Conservation (phyloP, 768 basidiomycete species). For the Tricholoma flavovirens region DNA sequence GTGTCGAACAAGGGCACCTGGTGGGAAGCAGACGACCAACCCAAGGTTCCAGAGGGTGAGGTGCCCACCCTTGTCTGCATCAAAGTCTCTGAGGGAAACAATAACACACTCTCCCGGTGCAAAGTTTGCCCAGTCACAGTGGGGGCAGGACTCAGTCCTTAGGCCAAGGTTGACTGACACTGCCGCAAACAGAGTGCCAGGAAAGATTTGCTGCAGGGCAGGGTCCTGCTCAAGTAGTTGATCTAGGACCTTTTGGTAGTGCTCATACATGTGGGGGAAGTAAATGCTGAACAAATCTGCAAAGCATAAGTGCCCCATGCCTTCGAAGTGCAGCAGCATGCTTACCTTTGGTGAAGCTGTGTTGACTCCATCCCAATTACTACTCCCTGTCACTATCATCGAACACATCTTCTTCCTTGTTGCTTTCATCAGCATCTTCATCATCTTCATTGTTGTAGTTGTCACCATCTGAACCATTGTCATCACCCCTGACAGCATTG, state of each 20-base stretch:
- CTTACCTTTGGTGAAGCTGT: not conserved
- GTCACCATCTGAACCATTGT: too few species aligned
- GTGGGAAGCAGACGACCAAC: not conserved
- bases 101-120: not conserved
- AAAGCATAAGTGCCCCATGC: not conserved
- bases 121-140: not conserved
- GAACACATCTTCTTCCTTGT: too few species aligned
- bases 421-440: too few species aligned
- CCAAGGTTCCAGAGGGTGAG: not conserved
- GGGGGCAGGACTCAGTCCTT: not conserved
- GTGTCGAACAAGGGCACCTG: not conserved
- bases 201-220: not conserved
- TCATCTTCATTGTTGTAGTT: too few species aligned
- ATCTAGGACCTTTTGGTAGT: not conserved
- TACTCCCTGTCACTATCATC: too few species aligned
- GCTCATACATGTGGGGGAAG: not conserved
- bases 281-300: not conserved
- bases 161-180: not conserved
- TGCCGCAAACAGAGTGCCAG: not conserved
- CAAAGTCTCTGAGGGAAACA: not conserved
- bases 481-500: too few species aligned
- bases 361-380: too few species aligned
- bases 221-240: not conserved
- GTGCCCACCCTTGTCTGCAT: too few species aligned
- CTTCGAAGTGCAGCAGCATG: not conserved